Evolutionary conservation across 768 basidiomycete species (phyloP).

Genomic region (Tremella yokohamensis): DNA sequence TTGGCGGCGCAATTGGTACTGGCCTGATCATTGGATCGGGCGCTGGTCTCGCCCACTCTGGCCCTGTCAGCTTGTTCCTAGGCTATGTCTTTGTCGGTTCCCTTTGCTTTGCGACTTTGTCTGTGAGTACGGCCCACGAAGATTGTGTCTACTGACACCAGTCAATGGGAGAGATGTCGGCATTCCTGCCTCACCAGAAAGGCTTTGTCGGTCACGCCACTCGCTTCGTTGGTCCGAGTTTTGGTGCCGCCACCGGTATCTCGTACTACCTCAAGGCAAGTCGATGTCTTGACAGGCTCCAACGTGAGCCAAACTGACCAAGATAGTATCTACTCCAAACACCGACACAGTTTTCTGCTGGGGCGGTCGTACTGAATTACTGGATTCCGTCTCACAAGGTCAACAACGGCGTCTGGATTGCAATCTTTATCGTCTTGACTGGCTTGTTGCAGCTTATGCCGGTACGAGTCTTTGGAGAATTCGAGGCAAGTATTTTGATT

Average conservation of each 20-base stretch:
- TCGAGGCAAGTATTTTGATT: slow-evolving; percentile 3
- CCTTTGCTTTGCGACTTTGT: slow-evolving; percentile 23
- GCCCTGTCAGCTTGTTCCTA: slow-evolving; percentile 23
- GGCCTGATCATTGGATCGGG: slow-evolving; percentile 32
- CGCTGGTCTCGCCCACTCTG: slow-evolving; percentile 18
- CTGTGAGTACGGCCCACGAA: background rate
- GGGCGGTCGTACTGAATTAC: slow-evolving; percentile 25
- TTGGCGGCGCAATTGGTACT: slow-evolving; percentile 28
- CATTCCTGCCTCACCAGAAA: slow-evolving; percentile 13
- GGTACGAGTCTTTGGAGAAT: slow-evolving; percentile 15
- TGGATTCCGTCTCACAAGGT: slow-evolving; percentile 20
- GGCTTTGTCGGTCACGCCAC: slow-evolving; percentile 12
- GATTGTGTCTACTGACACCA: background rate
- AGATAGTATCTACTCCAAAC: slow-evolving; percentile 10
- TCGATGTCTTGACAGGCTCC: background rate
- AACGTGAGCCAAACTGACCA: background rate
- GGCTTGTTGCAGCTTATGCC: slow-evolving; percentile 14
- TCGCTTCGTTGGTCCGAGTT: slow-evolving; percentile 9
- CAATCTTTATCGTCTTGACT: slow-evolving; percentile 22
- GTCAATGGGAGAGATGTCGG: slow-evolving; percentile 12
- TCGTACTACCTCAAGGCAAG: slow-evolving; percentile 8
- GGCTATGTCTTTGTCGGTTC: slow-evolving; percentile 11
- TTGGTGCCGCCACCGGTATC: slow-evolving; percentile 9
- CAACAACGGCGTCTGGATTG: slow-evolving; percentile 26
- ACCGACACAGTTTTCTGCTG: slow-evolving; percentile 14